Base-by-base conservation (phyloP, 306 rosid genomes). In the Lathyrus oleraceus region DNA sequence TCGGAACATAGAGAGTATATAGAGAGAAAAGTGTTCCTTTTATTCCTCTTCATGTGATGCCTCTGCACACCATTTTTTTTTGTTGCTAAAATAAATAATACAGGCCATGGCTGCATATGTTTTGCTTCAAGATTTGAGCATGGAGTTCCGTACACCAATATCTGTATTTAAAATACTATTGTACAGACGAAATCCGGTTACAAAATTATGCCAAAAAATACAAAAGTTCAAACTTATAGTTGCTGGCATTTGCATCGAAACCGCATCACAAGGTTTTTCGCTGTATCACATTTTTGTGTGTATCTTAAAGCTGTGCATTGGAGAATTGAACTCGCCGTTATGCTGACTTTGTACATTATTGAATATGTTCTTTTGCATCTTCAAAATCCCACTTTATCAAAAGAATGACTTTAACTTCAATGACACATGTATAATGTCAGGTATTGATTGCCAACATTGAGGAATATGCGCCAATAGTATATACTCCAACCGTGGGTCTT, bases 401-500 rank as follows among this genome's bases (percentile, higher is more conserved):
- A 47, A 54, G 35, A 58, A 20, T 54, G 65, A 32, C 17, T 52
- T 57, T 40, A 71, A 63, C 73, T 66, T 56, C 78, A 28, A 54
- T 54, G 13, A 48, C 45, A 35, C 32, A 36, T 43, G 70, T 76
- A 27, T 53, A 38, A 65, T 78, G 78, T 75, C 82, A 95, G 99
- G 96, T 95, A 85, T 91, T 95, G 91, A 85, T 95, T 27, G 89
- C 88, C 19, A 91, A 89, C 61, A 95, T 95, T 60, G 96, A 85
- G 83, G 97, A 95, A 78, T 91, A 95, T 85, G 99, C 99, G 1
- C 97, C 97, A 44, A 27, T 91, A 79, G 99, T 95, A 23, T 95
- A 95, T 69, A 95, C 99, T 57, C 99, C 99, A 60, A 95, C 99
- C 5, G 99, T 95, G 15, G 99, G 99, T 67, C 95, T 91, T 73